These are phyloP conservation scores for Tricholoma furcatifolium DNA, from an alignment of 768 basidiomycete genomes.

Conservation along the genomic window DNA sequence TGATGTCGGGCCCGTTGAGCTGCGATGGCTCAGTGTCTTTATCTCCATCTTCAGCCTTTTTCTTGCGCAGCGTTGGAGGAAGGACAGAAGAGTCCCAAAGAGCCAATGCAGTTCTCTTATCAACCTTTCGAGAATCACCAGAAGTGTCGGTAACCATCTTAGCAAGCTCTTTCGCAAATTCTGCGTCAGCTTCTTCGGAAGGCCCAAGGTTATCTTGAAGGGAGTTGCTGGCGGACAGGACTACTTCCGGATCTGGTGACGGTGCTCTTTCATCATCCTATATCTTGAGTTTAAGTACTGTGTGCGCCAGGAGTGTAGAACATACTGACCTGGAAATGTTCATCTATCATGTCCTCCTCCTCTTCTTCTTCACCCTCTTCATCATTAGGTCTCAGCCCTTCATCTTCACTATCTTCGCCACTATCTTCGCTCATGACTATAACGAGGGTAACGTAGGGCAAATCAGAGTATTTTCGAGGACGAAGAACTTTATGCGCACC, in stretches of 20 bases:
- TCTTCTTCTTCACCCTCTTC: slow-evolving; percentile 57
- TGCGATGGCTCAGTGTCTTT: slow-evolving; percentile 45
- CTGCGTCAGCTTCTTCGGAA: slow-evolving; percentile 86
- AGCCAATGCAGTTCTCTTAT: slow-evolving; percentile 82
- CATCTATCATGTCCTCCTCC: slow-evolving; percentile 57
- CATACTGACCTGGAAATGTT: slow-evolving; percentile 53
- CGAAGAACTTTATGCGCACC: slow-evolving; percentile 37
- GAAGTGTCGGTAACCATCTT: slow-evolving; percentile 92
- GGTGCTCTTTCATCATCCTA: slow-evolving; percentile 69
- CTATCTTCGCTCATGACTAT: slow-evolving; percentile 45
- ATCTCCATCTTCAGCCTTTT: slow-evolving; percentile 58
- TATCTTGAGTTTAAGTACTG: background rate
- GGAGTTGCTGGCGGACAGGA: slow-evolving; percentile 56
- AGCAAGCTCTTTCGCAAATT: slow-evolving; percentile 93
- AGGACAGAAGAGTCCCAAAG: slow-evolving; percentile 89
- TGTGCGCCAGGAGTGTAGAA: background rate
- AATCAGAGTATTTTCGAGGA: background rate
- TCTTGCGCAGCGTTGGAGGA: slow-evolving; percentile 64
- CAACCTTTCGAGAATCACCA: slow-evolving; percentile 78
- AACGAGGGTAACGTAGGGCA: slow-evolving; percentile 8
- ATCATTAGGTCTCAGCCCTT: slow-evolving; percentile 49
- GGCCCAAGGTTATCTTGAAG: slow-evolving; percentile 75
- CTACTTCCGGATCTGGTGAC: slow-evolving; percentile 80
- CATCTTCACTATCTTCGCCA: slow-evolving; percentile 68
- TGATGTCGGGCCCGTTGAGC: slow-evolving; percentile 42